Base-by-base conservation (phyloP, 805 yeast genomes). In the Cyberlindnera euphorbiiphila region DNA sequence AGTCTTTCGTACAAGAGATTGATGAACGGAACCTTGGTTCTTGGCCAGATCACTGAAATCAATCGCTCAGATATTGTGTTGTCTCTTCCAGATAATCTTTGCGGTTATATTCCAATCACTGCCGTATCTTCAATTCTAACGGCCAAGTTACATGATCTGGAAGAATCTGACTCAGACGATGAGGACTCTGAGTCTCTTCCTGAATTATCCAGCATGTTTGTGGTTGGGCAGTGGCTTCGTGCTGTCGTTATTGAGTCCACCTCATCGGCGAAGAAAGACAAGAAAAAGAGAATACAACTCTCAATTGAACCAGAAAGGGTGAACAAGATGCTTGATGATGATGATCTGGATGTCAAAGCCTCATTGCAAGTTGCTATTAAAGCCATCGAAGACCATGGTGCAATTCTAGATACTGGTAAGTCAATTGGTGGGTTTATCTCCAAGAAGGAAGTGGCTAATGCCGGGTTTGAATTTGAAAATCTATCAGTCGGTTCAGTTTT, bases 381-480 rank as follows among this genome's bases (percentile, higher is more conserved):
- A 44, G 81, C 94, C 32, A 62, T 85, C 17, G 98, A 93, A 69
- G 99, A 93, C 58, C 96, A 87, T 58, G 98, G 98, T 62, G 73
- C 78, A 17, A 75, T 85, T 39, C 62, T 91, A 29, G 82, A 81
- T 49, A 59, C 83, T 26, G 97, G 97, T 23, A 56, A 71, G 34
- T 73, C 69, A 6, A 40, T 72, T 8, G 64, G 76, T 20, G 96
- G 95, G 1, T 89, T 91, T 60, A 66, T 89, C 32, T 72, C 94
- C 2, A 79, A 75, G 46, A 82, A 81, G 47, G 91, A 82, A 41
- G 61, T 83, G 34, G 57, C 60, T 25, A 53, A 57, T 25, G 66
- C 70, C 12, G 64, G 56, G 5, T 37, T 66, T 19, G 59, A 64
- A 9, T 43, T 64, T 7, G 69, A 63, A 14, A 32, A 50, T 1